phyloP scores from a whole-genome alignment of 768 basidiomycete species.

The Strobilomyces confusus region DNA sequence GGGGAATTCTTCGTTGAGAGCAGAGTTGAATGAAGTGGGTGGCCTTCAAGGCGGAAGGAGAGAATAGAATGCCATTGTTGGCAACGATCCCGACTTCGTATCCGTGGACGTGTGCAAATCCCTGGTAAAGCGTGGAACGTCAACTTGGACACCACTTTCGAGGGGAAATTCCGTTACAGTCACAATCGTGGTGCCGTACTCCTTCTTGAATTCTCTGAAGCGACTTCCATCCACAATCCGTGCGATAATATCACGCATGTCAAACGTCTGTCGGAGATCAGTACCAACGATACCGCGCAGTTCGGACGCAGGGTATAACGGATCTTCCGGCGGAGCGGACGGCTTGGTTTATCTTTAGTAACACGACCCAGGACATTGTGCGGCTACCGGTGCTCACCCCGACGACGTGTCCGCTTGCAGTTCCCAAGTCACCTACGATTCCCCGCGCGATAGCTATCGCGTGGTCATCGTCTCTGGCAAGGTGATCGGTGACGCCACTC shows the following conservation, averaged over 20 bases:
- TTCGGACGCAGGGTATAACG: conserved; percentile 76
- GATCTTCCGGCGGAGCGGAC: conserved; percentile 56
- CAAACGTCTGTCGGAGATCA: conserved; percentile 83
- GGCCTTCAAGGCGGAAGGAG: conserved; percentile 89
- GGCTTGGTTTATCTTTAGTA: conserved; percentile 42
- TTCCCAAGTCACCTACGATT: conserved; percentile 75
- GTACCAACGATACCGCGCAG: conserved; percentile 91
- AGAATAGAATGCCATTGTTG: conserved; percentile 94
- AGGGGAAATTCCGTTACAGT: conserved; percentile 50
- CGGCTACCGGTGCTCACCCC: conserved; percentile 41
- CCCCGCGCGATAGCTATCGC: conserved; percentile 76
- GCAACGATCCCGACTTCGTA: conserved; percentile 89
- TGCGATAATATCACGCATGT: conserved; percentile 92
- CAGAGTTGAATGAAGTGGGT: conserved; percentile 95
- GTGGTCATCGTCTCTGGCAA: conserved; percentile 82
- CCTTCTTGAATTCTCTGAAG: conserved; percentile 95
- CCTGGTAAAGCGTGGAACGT: conserved; percentile 39
- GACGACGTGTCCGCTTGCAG: conserved; percentile 47
- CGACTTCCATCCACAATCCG: conserved; percentile 87
- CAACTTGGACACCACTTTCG: neutral
- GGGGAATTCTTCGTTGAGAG: conserved; percentile 83
- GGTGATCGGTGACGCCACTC: conserved; percentile 87
- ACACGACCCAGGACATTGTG: neutral
- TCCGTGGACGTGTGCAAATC: conserved; percentile 86
- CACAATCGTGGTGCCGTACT: conserved; percentile 87